These are phyloP conservation scores for Eustoma russellianum DNA, from an alignment of 257 asterid genomes.

Conservation along the genomic window DNA sequence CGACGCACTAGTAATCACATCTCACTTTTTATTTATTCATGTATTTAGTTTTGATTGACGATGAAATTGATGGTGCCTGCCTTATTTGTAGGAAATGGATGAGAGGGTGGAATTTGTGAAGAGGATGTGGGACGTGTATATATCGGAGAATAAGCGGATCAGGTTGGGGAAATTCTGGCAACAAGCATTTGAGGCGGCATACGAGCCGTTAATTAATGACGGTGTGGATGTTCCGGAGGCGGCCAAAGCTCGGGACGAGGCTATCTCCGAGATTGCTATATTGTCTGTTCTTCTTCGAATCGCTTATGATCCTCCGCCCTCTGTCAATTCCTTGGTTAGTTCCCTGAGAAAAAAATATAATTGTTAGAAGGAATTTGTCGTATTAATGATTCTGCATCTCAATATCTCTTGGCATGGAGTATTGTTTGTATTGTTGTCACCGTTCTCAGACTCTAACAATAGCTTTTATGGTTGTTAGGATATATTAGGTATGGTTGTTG, in stretches of 20 bases:
- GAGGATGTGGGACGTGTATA: constrained; percentile 92
- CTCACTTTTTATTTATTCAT: not conserved
- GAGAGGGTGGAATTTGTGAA: constrained; percentile 90
- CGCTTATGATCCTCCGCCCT: constrained; percentile 46
- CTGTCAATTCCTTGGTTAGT: constrained; percentile 54
- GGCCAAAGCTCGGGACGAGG: constrained; percentile 33
- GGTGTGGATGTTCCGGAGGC: constrained; percentile 46
- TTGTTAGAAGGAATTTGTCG: too few relatives aligned
- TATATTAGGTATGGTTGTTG: too few relatives aligned
- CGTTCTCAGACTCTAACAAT: too few relatives aligned
- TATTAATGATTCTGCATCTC: not conserved
- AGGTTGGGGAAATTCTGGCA: constrained; percentile 74
- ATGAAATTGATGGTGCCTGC: constrained; percentile 2
- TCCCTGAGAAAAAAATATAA: not conserved
- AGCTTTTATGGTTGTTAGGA: too few relatives aligned
- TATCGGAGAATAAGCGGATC: constrained; percentile 49
- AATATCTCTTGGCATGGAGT: too few relatives aligned
- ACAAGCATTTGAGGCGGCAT: constrained; percentile 86
- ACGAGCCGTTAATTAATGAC: constrained; percentile 74
- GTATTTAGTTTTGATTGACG: not conserved
- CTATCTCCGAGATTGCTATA: constrained; percentile 79
- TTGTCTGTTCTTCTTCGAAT: constrained; percentile 47
- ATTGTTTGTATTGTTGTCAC: too few relatives aligned
- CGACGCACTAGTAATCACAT: constrained; percentile 51
- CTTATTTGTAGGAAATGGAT: constrained; percentile 61